These are phyloP conservation scores for Podosphaera fusca DNA, from an alignment of 2,329 filamentous ascomycete species.

Conservation along the genomic window DNA sequence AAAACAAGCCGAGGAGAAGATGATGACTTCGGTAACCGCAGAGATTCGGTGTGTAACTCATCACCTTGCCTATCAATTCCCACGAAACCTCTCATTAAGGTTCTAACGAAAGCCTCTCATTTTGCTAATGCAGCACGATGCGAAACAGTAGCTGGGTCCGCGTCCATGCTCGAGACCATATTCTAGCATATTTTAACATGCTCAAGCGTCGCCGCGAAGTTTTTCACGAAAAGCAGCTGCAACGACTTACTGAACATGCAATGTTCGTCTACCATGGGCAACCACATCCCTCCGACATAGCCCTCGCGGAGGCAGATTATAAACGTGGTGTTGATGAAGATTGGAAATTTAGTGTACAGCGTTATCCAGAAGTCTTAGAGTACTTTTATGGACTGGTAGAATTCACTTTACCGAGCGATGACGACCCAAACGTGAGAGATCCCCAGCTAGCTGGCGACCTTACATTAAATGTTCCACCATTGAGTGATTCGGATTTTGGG, in stretches of 20 bases:
- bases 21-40: slow-evolving; percentile 38
- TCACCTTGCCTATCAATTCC: background rate
- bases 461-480: slow-evolving; percentile 1
- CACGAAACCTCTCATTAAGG: too few relatives aligned
- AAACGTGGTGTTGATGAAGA: slow-evolving; percentile 59
- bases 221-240: slow-evolving; percentile 30
- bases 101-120: background rate
- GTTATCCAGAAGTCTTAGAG: slow-evolving; percentile 61
- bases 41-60: slow-evolving; percentile 33
- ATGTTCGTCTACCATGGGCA: slow-evolving; percentile 33
- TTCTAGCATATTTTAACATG: slow-evolving; percentile 39
- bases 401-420: slow-evolving; percentile 38
- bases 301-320: slow-evolving; percentile 37
- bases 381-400: slow-evolving; percentile 56
- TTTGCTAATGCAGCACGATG: slow-evolving; percentile 1
- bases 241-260: slow-evolving; percentile 30
- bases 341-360: slow-evolving; percentile 51
- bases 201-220: slow-evolving; percentile 37
- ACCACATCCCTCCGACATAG: slow-evolving; percentile 38
- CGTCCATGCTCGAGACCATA: slow-evolving; percentile 41
- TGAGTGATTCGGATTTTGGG: slow-evolving; percentile 20
- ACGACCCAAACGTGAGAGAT: slow-evolving; percentile 33
- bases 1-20: slow-evolving; percentile 35
- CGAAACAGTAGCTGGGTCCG: slow-evolving; percentile 35
- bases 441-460: slow-evolving; percentile 21